These are phyloP conservation scores for Pythium folliculosum DNA, from an alignment of 352 stramenopile genomes.

Conservation along the genomic window DNA sequence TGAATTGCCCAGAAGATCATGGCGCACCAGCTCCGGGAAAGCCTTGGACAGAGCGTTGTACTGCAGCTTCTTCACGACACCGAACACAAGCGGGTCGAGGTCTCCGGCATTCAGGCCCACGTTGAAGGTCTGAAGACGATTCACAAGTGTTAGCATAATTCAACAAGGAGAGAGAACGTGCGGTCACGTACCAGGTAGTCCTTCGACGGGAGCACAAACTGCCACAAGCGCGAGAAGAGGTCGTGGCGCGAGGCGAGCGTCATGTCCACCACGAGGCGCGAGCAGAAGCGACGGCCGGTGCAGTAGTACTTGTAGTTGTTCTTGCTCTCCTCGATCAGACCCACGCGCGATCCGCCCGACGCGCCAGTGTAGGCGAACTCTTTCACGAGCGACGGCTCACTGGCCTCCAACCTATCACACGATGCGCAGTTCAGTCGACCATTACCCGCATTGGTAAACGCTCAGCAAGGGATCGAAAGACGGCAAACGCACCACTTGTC, in stretches of 20 bases:
- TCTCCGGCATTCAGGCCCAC: conserved; percentile 58
- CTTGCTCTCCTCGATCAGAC: conserved; percentile 68
- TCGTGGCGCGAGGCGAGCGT: conserved; percentile 64
- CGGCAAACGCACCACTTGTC: conserved; percentile 54
- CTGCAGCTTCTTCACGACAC: conserved; percentile 71
- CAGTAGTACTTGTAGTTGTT: conserved; percentile 88
- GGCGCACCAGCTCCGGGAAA: conserved; percentile 64
- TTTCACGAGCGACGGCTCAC: conserved; percentile 60
- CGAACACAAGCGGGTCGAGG: conserved; percentile 72
- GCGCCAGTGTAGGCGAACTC: conserved; percentile 79
- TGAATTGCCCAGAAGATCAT: background rate
- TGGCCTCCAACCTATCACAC: conserved; percentile 52
- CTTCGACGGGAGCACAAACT: conserved; percentile 41
- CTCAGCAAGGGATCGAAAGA: background rate
- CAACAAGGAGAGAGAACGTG: background rate
- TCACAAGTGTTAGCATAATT: background rate
- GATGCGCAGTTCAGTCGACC: background rate
- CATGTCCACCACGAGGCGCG: conserved; percentile 64
- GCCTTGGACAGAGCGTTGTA: conserved; percentile 69
- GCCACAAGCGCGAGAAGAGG: conserved; percentile 58
- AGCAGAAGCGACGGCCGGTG: conserved; percentile 77
- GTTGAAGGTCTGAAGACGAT: conserved; percentile 55
- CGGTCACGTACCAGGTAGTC: conserved; percentile 50
- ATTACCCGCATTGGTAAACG: background rate
- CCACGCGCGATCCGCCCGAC: conserved; percentile 56